A percentile compares a stretch with the other conserved stretches of the same genome.
These are phyloP conservation scores for Cladosporium sp. DNA, from an alignment of 2,329 filamentous ascomycete genomes.

Conservation along the genomic window DNA sequence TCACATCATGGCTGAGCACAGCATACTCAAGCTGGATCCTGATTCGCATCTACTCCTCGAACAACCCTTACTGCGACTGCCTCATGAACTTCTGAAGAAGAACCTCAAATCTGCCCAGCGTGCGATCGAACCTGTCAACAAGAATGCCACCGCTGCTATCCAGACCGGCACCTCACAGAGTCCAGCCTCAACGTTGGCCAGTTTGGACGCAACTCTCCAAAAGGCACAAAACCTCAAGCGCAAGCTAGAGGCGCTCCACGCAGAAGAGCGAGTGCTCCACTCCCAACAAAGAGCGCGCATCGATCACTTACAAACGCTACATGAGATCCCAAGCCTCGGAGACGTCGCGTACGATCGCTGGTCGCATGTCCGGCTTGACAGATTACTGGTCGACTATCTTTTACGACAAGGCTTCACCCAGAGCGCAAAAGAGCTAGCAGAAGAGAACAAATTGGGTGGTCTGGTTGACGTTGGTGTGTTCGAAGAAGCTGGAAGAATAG, in stretches of 20 bases:
- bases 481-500: constrained; percentile 72
- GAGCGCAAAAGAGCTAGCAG: constrained; percentile 70
- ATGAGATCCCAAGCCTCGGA: constrained; percentile 72
- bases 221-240: constrained; percentile 84
- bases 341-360: constrained; percentile 93
- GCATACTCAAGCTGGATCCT: constrained; percentile 65
- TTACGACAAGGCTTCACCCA: constrained; percentile 76
- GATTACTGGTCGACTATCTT: constrained; percentile 88
- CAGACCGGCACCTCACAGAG: constrained; percentile 32
- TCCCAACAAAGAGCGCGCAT: constrained; percentile 72
- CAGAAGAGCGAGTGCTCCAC: constrained; percentile 76
- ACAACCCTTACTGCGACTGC: constrained; percentile 87
- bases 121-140: constrained; percentile 67
- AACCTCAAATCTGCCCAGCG: constrained; percentile 87
- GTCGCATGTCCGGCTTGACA: constrained; percentile 75
- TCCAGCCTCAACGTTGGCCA: constrained; percentile 66
- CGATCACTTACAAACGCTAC: constrained; percentile 74
- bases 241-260: constrained; percentile 72
- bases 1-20: constrained; percentile 41
- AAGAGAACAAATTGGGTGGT: constrained; percentile 70
- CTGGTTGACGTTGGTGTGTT: constrained; percentile 90
- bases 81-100: constrained; percentile 86
- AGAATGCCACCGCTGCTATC: constrained; percentile 56
- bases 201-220: constrained; percentile 77
- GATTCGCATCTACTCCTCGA: constrained; percentile 76